Base-by-base conservation (phyloP, 257 asterid species). In the Solanum clarkiae region DNA sequence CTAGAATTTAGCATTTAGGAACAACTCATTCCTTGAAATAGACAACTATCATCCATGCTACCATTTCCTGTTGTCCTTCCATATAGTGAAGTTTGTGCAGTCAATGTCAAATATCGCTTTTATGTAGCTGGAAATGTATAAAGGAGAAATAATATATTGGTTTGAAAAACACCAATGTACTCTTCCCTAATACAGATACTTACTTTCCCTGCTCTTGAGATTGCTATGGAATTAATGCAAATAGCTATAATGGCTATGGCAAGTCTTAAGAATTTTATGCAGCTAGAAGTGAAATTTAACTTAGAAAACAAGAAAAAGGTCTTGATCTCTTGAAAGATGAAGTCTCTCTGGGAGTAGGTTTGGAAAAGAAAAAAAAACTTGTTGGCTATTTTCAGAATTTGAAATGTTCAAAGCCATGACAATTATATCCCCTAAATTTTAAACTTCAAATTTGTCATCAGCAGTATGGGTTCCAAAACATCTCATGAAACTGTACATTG, bases 381-480 rank as follows among this genome's bases (percentile, higher is more conserved):
- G 49, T 53, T 53, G 66, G 47, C 65, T 26, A 53, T 53, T 53
- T 79, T 79, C 18, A 79, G 51, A 79, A 53, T 79, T 79, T 15
- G 66, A 54, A 16, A 26, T 75, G 2, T 53, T 6, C 26, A 79
- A 79, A 26, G 65, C 49, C 49, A 10, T 53, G 83, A 2, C 15
- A 77, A 24, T 51, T 77, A 51, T 77, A 26, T 51, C 47, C 60
- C 45, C 26, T 12, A 53, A 44, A 29, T 84, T 17, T 53, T 69
- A 84, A 66, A 81, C 62, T 84, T 45, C 80, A 70, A 84, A 65
- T 89, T 42, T 54, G 75, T 65, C 84, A 63, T 80, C 65, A 40
- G 91, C 93, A 93, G 99, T 88, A 82, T 93, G 97, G 97, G 95
- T 93, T 87, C 96, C 91, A 59, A 97, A 93, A 90, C 91, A 87